Evolutionary conservation across 495 filamentous ascomycete genomes (phyloP).

Genomic region (Xylaria curta): DNA sequence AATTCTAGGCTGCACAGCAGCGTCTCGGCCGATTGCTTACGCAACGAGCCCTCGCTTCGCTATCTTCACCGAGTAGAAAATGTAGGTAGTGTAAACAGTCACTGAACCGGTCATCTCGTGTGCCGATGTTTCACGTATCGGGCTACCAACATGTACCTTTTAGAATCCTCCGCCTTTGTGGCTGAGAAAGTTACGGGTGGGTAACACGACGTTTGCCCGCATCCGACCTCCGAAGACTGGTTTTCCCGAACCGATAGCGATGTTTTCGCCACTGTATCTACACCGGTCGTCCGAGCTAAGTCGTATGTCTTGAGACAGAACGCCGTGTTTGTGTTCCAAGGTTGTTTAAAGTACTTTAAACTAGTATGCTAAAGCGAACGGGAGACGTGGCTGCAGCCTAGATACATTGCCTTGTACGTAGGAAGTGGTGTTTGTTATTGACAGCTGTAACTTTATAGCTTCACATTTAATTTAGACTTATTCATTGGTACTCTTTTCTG

Average conservation of each 20-base stretch:
- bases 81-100: neutral
- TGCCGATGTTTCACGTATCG: neutral
- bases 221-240: neutral
- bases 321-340: neutral
- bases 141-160: constrained; percentile 1
- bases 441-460: neutral
- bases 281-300: neutral
- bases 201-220: constrained; percentile 15
- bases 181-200: neutral
- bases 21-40: neutral
- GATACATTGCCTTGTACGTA: neutral
- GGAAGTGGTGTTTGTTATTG: neutral
- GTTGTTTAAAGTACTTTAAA: neutral
- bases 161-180: neutral
- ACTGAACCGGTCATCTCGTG: neutral
- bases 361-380: neutral
- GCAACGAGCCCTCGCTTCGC: neutral
- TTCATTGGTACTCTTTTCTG: neutral
- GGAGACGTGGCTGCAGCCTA: neutral
- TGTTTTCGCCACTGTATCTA: neutral
- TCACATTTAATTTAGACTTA: neutral
- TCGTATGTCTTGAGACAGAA: neutral
- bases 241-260: constrained; percentile 11
- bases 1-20: neutral
- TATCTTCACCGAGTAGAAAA: neutral